Evolutionary conservation across 2,329 filamentous ascomycete genomes (phyloP).

Genomic region (Pseudogymnoascus pannorum): DNA sequence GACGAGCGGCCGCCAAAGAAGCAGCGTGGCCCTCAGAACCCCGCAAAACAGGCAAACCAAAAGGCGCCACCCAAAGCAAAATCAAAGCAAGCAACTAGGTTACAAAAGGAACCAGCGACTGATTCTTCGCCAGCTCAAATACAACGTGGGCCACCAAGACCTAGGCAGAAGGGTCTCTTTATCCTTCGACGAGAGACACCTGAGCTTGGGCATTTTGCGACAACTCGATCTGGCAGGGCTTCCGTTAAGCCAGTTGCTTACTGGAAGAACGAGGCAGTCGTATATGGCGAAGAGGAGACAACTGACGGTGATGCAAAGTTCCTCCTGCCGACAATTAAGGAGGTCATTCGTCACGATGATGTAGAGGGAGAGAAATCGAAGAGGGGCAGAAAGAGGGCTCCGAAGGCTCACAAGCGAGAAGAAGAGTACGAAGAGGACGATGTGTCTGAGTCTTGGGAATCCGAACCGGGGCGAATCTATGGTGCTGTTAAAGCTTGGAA

Average conservation of each 20-base stretch:
- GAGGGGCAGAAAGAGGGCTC: constrained; percentile 8
- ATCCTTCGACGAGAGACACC: constrained; percentile 44
- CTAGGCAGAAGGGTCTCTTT: constrained; percentile 40
- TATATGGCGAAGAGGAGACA: constrained; percentile 56
- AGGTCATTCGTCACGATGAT: constrained; percentile 68
- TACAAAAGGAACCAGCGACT: constrained; percentile 9
- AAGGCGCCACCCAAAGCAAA: constrained; percentile 4
- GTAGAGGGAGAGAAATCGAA: constrained; percentile 34
- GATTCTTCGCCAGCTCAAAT: constrained; percentile 18
- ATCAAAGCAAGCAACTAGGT: constrained; percentile 13
- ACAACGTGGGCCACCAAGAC: constrained; percentile 29
- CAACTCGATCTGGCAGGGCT: constrained; percentile 68
- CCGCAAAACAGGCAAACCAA: background rate
- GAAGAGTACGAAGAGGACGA: constrained; percentile 43
- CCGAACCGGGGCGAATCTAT: constrained; percentile 53
- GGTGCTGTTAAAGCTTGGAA: constrained; percentile 61
- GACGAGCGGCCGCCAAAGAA: constrained; percentile 31
- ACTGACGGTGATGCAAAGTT: constrained; percentile 47
- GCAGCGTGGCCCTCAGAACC: constrained; percentile 5
- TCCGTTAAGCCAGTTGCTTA: constrained; percentile 73
- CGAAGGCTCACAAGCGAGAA: constrained; percentile 23
- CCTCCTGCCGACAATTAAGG: constrained; percentile 64
- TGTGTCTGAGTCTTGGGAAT: constrained; percentile 63
- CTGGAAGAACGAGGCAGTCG: constrained; percentile 78
- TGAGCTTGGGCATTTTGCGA: constrained; percentile 34